phyloP scores from a whole-genome alignment of 129 eudicot genomes.

The Escallonia rubra region DNA sequence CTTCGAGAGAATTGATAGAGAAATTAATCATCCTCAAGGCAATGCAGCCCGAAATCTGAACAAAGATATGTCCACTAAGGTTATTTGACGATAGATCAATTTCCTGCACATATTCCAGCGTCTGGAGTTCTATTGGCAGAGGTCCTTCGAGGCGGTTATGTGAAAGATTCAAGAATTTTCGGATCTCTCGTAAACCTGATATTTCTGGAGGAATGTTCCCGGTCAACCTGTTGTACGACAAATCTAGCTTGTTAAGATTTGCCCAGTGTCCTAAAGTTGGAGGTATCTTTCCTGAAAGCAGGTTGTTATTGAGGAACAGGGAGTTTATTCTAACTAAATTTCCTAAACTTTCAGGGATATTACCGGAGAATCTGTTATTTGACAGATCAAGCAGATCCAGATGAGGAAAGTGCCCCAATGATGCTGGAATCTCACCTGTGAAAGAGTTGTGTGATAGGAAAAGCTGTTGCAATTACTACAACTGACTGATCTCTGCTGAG shows the following conservation, averaged over 20 bases:
- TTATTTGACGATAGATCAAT: slow-evolving; percentile 13
- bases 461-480: slow-evolving; percentile 29
- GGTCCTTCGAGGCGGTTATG: slow-evolving; percentile 12
- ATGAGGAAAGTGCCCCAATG: slow-evolving; percentile 26
- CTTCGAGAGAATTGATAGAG: slow-evolving; percentile 7
- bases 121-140: slow-evolving; percentile 16
- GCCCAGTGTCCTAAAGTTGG: slow-evolving; percentile 11
- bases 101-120: slow-evolving; percentile 10
- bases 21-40: slow-evolving; percentile 9
- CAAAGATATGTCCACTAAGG: not conserved
- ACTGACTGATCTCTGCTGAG: slow-evolving; percentile 27
- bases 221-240: slow-evolving; percentile 16
- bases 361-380: slow-evolving; percentile 36
- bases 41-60: not conserved
- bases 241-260: slow-evolving; percentile 6
- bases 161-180: slow-evolving; percentile 9
- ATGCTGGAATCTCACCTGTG: slow-evolving; percentile 35
- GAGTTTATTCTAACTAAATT: not conserved
- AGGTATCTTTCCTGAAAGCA: slow-evolving; percentile 16
- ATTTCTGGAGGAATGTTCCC: slow-evolving; percentile 15
- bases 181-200: slow-evolving; percentile 5
- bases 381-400: slow-evolving; percentile 53
- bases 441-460: slow-evolving; percentile 39
- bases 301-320: slow-evolving; percentile 14
- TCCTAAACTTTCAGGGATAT: slow-evolving; percentile 28